Conservation (phyloP, 1,284 basidiomycete species). For the Ceratobasidium theobromae region DNA sequence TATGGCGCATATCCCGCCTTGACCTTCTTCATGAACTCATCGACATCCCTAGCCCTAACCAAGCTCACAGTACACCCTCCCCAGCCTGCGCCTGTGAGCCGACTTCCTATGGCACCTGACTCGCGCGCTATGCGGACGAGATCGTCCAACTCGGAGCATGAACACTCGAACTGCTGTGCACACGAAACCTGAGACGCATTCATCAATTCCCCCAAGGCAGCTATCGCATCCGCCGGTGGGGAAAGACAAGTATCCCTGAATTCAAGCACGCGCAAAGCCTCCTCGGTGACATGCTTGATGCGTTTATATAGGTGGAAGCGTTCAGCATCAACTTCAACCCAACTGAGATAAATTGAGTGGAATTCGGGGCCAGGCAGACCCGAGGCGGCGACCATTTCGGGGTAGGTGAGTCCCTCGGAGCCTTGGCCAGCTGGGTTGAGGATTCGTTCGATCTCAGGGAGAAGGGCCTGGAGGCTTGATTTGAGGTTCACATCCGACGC, state of each 20-base stretch:
- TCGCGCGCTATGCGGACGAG: constrained; percentile 61
- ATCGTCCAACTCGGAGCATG: constrained; percentile 73
- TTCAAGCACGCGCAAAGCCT: constrained; percentile 74
- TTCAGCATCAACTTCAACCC: constrained; percentile 76
- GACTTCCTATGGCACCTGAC: constrained; percentile 74
- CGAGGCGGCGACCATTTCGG: constrained; percentile 69
- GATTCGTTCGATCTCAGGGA: constrained; percentile 52
- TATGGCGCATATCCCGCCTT: constrained; percentile 64
- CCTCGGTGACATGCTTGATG: constrained; percentile 72
- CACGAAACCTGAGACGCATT: constrained; percentile 75
- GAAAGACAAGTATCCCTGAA: constrained; percentile 67
- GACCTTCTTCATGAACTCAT: constrained; percentile 65
- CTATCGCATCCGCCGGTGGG: constrained; percentile 40
- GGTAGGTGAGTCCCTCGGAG: constrained; percentile 61
- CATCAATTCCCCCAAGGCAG: constrained; percentile 68
- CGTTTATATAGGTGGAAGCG: constrained; percentile 80
- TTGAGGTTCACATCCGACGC: constrained; percentile 44
- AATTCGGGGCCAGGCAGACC: constrained; percentile 62
- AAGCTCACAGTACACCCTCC: constrained; percentile 87
- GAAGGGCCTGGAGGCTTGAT: constrained; percentile 52
- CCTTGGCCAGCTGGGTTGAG: constrained; percentile 49
- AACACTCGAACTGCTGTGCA: constrained; percentile 69
- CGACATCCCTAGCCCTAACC: constrained; percentile 66
- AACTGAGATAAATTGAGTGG: constrained; percentile 66
- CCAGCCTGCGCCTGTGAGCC: constrained; percentile 85